A percentile compares a stretch with the other conserved stretches of the same genome.
Conservation (phyloP, 371 early-diverging fungal genomes). For the Mucor sp. region DNA sequence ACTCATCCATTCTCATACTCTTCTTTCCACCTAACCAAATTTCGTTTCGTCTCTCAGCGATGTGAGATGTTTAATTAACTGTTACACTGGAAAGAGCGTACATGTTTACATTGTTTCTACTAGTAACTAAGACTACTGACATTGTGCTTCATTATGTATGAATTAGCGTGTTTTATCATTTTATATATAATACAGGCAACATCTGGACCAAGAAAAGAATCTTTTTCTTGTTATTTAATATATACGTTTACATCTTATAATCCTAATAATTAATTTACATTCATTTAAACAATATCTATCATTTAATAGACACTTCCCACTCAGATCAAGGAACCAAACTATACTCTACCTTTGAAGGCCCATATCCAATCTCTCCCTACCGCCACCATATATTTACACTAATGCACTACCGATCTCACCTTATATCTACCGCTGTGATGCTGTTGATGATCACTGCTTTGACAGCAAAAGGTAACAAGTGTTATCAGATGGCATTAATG, state of each 20-base stretch:
- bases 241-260: background rate
- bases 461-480: background rate
- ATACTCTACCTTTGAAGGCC: background rate
- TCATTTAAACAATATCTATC: background rate
- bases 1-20: no score
- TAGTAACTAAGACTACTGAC: background rate
- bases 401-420: background rate
- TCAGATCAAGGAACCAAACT: background rate
- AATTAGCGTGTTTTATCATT: background rate
- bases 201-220: background rate
- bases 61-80: no score
- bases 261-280: background rate
- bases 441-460: background rate
- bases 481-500: background rate
- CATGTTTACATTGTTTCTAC: background rate
- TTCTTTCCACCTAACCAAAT: no score
- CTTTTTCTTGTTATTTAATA: background rate
- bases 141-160: background rate
- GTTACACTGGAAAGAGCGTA: background rate
- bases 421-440: background rate
- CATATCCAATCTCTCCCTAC: no score
- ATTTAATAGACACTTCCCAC: background rate
- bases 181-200: background rate
- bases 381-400: no score
- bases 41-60: no score